Conservation (phyloP, 768 basidiomycete species). For the Rhodocollybia butyracea region DNA sequence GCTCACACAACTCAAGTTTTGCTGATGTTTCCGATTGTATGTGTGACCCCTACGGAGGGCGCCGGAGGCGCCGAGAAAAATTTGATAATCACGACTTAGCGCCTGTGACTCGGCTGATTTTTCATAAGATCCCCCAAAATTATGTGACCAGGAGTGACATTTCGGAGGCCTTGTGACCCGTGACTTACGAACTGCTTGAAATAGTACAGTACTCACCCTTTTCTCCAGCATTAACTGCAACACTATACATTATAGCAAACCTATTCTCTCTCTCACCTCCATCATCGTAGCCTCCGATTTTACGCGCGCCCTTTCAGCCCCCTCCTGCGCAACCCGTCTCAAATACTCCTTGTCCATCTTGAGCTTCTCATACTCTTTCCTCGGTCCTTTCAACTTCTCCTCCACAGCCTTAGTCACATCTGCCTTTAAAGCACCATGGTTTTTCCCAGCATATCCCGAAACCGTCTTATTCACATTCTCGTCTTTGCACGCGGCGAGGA, state of each 20-base stretch:
- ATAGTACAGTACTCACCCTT: conserved; percentile 3
- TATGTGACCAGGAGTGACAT: too few species aligned
- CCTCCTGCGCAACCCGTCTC: conserved; percentile 55
- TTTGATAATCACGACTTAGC: too few species aligned
- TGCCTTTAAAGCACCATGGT: conserved; percentile 67
- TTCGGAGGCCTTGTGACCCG: too few species aligned
- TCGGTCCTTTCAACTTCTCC: conserved; percentile 58
- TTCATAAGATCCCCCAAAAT: too few species aligned
- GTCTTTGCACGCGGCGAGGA: conserved; percentile 73
- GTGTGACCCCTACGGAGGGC: too few species aligned
- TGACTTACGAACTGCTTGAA: too few species aligned
- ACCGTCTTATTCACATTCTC: conserved; percentile 45
- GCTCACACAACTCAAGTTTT: too few species aligned
- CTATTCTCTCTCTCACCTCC: conserved; percentile 67
- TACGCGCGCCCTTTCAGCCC: conserved; percentile 59
- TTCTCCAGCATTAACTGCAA: neutral
- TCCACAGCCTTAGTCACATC: conserved; percentile 76
- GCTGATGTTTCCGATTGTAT: too few species aligned
- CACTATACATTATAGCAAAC: conserved; percentile 32
- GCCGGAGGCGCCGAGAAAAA: too few species aligned
- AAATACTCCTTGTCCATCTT: conserved; percentile 60
- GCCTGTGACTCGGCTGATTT: too few species aligned
- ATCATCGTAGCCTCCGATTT: conserved; percentile 61
- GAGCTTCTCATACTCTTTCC: conserved; percentile 67
- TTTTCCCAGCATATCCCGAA: conserved; percentile 45